A percentile compares a stretch with the other conserved stretches of the same genome.
These are phyloP conservation scores for Tolypocladium endophyticum DNA, from an alignment of 2,329 filamentous ascomycete species.

Conservation along the genomic window DNA sequence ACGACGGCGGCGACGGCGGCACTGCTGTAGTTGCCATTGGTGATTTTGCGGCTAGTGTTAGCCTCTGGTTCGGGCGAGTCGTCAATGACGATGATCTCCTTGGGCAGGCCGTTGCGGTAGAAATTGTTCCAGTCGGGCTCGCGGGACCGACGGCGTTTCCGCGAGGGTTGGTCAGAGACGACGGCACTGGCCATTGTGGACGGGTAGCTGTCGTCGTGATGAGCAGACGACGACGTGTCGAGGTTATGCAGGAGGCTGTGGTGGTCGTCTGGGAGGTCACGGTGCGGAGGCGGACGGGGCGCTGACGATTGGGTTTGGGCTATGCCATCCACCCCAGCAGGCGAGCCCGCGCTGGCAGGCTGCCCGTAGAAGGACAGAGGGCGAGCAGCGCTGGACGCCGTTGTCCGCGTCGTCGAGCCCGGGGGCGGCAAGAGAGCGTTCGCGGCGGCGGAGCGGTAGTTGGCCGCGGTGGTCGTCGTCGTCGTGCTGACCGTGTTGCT, in stretches of 20 bases:
- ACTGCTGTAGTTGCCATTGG: constrained; percentile 20
- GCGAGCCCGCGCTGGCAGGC: constrained; percentile 16
- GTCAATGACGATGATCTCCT: constrained; percentile 78
- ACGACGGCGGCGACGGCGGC: constrained; percentile 17
- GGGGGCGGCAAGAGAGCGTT: constrained; percentile 16
- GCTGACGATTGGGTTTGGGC: constrained; percentile 17
- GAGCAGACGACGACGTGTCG: constrained; percentile 12
- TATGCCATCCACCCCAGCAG: constrained; percentile 20
- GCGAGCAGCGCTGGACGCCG: constrained; percentile 14
- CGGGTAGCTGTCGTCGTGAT: constrained; percentile 8
- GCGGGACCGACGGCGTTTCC: constrained; percentile 48
- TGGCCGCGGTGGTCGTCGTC: constrained; percentile 10
- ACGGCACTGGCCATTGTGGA: constrained; percentile 13
- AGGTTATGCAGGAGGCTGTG: constrained; percentile 7
- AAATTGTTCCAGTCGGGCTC: constrained; percentile 71
- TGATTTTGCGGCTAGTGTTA: constrained; percentile 28
- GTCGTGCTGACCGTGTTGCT: constrained; percentile 8
- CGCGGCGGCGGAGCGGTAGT: constrained; percentile 17
- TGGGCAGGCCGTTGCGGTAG: constrained; percentile 73
- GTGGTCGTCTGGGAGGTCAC: constrained; percentile 10
- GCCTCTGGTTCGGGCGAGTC: constrained; percentile 54
- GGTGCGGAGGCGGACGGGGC: constrained; percentile 20
- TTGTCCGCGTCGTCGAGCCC: constrained; percentile 1
- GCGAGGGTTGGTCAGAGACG: constrained; percentile 16
- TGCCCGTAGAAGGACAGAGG: constrained; percentile 16